Percentiles rank a stretch among this genome's conserved stretches.
Conservation (phyloP, 192 early-diverging fungal species). For the Coemansia reversa region DNA sequence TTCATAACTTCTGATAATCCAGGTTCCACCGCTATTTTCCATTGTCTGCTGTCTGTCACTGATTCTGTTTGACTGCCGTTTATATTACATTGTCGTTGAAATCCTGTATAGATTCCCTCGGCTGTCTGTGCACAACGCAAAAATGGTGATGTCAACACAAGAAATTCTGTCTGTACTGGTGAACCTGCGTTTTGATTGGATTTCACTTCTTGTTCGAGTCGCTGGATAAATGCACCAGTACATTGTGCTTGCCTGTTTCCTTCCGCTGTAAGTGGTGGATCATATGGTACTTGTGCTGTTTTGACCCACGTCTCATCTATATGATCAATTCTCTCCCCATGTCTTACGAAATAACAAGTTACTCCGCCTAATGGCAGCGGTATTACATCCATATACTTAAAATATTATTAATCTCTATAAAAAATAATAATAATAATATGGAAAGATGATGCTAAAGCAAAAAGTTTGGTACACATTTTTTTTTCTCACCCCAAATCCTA, state of each 20-base stretch:
- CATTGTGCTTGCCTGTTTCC: constrained; percentile 28
- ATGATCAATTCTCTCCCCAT: constrained; percentile 52
- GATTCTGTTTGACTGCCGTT: not conserved
- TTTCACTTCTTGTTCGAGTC: constrained; percentile 14
- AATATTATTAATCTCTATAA: not conserved
- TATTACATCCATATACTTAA: constrained; percentile 9
- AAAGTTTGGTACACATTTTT: too few relatives aligned
- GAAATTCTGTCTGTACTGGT: constrained; percentile 13
- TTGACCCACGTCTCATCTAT: constrained; percentile 43
- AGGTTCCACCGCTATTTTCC: constrained; percentile 36
- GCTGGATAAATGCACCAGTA: constrained; percentile 34
- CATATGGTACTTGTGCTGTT: constrained; percentile 27
- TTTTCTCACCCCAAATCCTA: too few relatives aligned
- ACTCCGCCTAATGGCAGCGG: constrained; percentile 22
- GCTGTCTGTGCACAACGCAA: constrained; percentile 47
- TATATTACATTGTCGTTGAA: constrained; percentile 5
- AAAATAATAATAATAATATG: too few relatives aligned
- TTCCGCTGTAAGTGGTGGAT: constrained; percentile 41
- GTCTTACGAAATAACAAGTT: constrained; percentile 45
- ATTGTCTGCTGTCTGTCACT: not conserved
- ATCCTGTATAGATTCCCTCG: constrained; percentile 26
- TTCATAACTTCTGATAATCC: constrained; percentile 50
- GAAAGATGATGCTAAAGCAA: too few relatives aligned
- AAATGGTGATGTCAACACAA: constrained; percentile 45
- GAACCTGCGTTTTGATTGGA: not conserved